These are phyloP conservation scores for Eragrostis nindensis DNA, from an alignment of 176 grass and related monocot species.

Conservation along the genomic window DNA sequence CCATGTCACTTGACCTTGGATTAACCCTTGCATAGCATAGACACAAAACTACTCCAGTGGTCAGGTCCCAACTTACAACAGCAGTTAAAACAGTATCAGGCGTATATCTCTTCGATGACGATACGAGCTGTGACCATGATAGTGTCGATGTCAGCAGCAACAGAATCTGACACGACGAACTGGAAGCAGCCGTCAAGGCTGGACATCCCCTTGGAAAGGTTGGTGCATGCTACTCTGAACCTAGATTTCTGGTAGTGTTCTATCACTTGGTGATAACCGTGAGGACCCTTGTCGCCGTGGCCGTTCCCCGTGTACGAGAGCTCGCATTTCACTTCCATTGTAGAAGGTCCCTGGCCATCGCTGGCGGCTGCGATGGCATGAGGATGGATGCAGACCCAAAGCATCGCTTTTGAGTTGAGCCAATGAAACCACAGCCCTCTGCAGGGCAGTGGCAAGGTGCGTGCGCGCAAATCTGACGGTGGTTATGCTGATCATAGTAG, in stretches of 20 bases:
- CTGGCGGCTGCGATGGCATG: too few species aligned
- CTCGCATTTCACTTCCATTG: not conserved
- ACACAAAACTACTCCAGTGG: not conserved
- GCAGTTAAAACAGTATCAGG: not conserved
- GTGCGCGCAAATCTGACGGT: not conserved
- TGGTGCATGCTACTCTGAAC: not conserved
- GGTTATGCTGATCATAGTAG: not conserved
- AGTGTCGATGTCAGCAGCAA: not conserved
- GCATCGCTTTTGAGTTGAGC: not conserved
- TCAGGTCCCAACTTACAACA: not conserved
- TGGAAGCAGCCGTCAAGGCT: not conserved
- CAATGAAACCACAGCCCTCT: not conserved
- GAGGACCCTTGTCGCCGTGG: too few species aligned
- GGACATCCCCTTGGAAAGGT: not conserved
- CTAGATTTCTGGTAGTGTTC: not conserved
- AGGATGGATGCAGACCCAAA: not conserved
- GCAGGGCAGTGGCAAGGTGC: not conserved
- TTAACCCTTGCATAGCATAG: not conserved
- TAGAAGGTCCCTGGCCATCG: not conserved
- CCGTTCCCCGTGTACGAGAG: not conserved
- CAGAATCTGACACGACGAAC: not conserved
- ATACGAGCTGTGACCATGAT: not conserved
- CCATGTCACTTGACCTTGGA: not conserved
- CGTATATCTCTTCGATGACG: not conserved
- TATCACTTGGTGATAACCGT: not conserved